These are phyloP conservation scores for Fulvia fulva DNA, from an alignment of 2,329 filamentous ascomycete genomes.

Conservation along the genomic window DNA sequence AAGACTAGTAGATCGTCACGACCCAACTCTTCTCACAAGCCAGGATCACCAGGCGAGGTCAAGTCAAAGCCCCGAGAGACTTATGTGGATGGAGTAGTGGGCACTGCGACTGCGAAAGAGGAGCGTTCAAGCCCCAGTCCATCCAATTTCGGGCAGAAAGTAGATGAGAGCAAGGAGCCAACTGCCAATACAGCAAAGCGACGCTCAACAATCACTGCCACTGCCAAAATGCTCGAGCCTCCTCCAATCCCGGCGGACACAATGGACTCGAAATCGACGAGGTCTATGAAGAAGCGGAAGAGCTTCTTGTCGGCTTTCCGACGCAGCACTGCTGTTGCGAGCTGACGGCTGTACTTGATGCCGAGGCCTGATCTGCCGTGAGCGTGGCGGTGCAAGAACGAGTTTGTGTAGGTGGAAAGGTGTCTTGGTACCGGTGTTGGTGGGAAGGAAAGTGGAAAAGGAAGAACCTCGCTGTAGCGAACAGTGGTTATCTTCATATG, in stretches of 20 bases:
- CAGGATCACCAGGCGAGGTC: conserved; percentile 1
- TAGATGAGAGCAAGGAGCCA: conserved; percentile 12
- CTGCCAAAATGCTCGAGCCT: conserved; percentile 22
- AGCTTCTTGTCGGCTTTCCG: conserved; percentile 45
- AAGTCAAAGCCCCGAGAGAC: conserved; percentile 4
- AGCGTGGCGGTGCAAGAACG: neutral
- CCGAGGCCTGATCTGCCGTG: neutral
- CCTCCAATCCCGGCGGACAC: conserved; percentile 8
- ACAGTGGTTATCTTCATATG: neutral
- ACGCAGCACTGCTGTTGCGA: conserved; percentile 8
- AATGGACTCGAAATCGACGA: conserved; percentile 12
- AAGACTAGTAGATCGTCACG: neutral
- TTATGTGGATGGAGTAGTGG: conserved; percentile 3
- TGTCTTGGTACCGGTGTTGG: neutral
- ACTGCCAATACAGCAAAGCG: conserved; percentile 30
- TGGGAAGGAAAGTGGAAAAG: neutral
- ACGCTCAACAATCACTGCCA: conserved; percentile 27
- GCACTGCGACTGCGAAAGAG: neutral
- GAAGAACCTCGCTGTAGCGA: neutral
- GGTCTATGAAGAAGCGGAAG: conserved; percentile 44
- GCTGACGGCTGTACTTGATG: neutral
- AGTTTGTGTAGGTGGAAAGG: neutral
- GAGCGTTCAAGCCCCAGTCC: conserved; percentile 1
- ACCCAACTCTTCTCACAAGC: neutral
- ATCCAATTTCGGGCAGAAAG: conserved; percentile 7